These are phyloP conservation scores for Aspergillus ellipticus DNA, from an alignment of 495 filamentous ascomycete genomes.

Conservation along the genomic window DNA sequence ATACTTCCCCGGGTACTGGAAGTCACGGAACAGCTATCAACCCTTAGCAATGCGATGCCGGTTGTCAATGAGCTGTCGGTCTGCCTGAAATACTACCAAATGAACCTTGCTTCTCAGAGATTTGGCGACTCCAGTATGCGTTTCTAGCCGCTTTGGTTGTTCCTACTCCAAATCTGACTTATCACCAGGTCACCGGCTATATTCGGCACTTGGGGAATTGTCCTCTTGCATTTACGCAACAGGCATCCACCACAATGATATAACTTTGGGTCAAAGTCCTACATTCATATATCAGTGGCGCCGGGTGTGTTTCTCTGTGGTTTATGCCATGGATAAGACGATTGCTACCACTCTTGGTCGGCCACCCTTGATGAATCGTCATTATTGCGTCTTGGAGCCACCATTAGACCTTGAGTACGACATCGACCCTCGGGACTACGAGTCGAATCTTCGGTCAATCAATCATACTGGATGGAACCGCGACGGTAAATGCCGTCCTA, in stretches of 20 bases:
- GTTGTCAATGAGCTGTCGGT: constrained; percentile 33
- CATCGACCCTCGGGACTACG: constrained; percentile 27
- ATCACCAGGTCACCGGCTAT: constrained; percentile 28
- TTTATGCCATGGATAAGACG: constrained; percentile 39
- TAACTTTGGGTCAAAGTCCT: constrained; percentile 1
- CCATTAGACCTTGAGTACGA: constrained; percentile 46
- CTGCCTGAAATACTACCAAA: constrained; percentile 18
- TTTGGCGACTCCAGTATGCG: constrained; percentile 10
- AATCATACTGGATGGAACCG: constrained; percentile 48
- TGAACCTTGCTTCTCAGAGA: constrained; percentile 1
- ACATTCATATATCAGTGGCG: constrained; percentile 37
- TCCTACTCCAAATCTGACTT: background rate
- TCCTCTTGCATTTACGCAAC: constrained; percentile 8
- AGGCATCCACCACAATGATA: constrained; percentile 10
- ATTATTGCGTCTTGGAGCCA: constrained; percentile 43
- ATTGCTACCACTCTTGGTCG: constrained; percentile 41
- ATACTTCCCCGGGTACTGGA: constrained; percentile 17
- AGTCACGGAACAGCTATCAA: constrained; percentile 25
- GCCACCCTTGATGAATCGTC: constrained; percentile 39
- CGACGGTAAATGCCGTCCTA: background rate
- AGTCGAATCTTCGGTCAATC: constrained; percentile 24
- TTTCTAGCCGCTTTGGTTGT: background rate
- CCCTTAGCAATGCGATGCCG: constrained; percentile 30
- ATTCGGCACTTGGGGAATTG: constrained; percentile 23
- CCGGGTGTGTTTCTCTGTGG: constrained; percentile 37